A percentile compares a stretch with the other conserved stretches of the same genome.
phyloP scores from a whole-genome alignment of 2,329 filamentous ascomycete species.

The Fusarium sublunatum region DNA sequence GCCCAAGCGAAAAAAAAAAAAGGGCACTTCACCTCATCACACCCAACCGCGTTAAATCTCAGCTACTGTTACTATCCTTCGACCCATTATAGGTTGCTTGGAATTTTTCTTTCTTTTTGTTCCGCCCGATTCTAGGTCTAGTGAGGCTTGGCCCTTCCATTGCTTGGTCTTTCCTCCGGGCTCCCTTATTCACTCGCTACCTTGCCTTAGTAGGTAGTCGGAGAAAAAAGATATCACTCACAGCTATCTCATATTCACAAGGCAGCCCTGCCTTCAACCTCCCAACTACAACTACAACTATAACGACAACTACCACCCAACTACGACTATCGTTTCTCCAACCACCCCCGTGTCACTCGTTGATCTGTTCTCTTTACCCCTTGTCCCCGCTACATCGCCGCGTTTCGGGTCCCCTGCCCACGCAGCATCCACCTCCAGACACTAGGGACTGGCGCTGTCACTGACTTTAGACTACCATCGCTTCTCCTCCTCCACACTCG shows the following conservation, averaged over 20 bases:
- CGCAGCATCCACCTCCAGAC: constrained; percentile 27
- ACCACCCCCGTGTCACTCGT: constrained; percentile 42
- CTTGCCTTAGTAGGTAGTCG: not conserved
- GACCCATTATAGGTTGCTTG: constrained; percentile 10
- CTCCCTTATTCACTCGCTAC: constrained; percentile 15
- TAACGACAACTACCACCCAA: no score
- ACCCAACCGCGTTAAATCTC: constrained; percentile 22
- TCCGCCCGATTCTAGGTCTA: constrained; percentile 25
- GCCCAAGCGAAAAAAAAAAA: constrained; percentile 19
- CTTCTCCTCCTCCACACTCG: constrained; percentile 29
- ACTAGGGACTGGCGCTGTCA: constrained; percentile 23
- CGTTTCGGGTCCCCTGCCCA: constrained; percentile 38
- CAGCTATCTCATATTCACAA: constrained; percentile 28
- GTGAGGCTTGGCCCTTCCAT: constrained; percentile 24
- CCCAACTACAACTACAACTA: not conserved
- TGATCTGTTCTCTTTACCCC: constrained; percentile 33
- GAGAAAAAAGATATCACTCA: not conserved
- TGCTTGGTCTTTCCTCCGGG: constrained; percentile 17
- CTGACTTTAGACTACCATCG: constrained; percentile 26
- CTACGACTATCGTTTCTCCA: constrained; percentile 24
- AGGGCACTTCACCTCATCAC: constrained; percentile 18
- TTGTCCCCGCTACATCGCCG: constrained; percentile 34
- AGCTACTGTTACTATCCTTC: no score
- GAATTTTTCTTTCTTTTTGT: constrained; percentile 24
- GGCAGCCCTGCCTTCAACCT: constrained; percentile 24